Base-by-base conservation (phyloP, 148 eudicot genomes). In the Gaultheria prostrata region DNA sequence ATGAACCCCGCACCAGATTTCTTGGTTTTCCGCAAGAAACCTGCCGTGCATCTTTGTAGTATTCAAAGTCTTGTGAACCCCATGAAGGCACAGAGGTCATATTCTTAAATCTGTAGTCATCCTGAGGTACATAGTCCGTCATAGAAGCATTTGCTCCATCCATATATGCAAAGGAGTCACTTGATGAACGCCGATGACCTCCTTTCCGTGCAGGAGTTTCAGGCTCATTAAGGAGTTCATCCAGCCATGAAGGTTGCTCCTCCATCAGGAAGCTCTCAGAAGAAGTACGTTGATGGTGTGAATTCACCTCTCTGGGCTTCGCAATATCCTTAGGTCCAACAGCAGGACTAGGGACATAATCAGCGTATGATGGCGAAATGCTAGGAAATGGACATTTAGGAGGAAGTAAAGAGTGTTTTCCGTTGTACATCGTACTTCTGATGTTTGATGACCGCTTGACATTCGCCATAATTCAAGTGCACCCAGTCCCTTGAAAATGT, bases 161-260 rank as follows among this genome's bases (percentile, higher is more conserved):
- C 71, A 81, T 74, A 89, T 94, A 94, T 71, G 99, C 90, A 87
- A 94, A 96, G 20, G 99, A 97, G 88, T 97, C 99, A 81, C 99
- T 97, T 53, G 98, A 97, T 77, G 98, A 91, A 83, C 99, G 99
- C 30, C 99, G 98, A 85, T 97, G 99, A 48, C 94, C 97, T 72
- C 91, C 89, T 90, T 82, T 95, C 14, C 92, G 88, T 8, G 91
- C 92, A 61, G 98, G 99, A 15, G 98, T 91, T 70, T 97, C 99
- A 50, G 99, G 98, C 90, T 97, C 99, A 85, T 92, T 84, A 14
- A 97, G 93, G 85, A 97, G 97, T 57, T 97, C 99, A 91, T 97
- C 99, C 78, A 97, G 82, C 99, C 99, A 97, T 77, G 93, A 94
- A 85, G 98, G 99, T 80, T 97, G 97, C 67, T 97, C 99, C 85